Evolutionary conservation across 1,284 basidiomycete genomes (phyloP).

Genomic region (Ganoderma lingzhi): DNA sequence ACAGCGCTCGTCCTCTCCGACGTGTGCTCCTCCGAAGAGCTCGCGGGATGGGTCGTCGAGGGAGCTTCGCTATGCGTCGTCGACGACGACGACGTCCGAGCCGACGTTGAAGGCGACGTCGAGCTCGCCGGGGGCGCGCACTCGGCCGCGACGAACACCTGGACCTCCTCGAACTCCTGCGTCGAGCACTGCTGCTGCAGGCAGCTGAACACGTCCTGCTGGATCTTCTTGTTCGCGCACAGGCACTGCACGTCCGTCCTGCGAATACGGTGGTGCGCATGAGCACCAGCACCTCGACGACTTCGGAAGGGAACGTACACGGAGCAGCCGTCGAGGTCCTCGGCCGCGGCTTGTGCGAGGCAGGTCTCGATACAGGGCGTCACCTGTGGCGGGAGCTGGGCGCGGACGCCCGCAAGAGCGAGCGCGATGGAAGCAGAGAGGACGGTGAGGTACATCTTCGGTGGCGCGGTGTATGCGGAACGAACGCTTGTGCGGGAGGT

Average conservation of each 20-base stretch:
- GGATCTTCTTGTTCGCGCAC: slow-evolving; percentile 10
- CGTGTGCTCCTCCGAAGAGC: not conserved
- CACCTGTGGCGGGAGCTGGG: not conserved
- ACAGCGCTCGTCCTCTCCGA: not conserved
- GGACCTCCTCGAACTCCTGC: not conserved
- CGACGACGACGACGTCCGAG: too few species aligned
- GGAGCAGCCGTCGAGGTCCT: slow-evolving; percentile 1
- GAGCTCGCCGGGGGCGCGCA: not conserved
- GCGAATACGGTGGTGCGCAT: not conserved
- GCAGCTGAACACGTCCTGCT: slow-evolving; percentile 4
- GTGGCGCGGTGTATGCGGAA: not conserved
- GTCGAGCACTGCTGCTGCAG: slow-evolving; percentile 8
- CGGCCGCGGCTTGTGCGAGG: not conserved
- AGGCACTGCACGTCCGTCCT: slow-evolving; percentile 8
- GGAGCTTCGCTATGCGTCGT: not conserved
- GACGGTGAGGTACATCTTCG: not conserved
- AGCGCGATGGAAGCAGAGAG: not conserved
- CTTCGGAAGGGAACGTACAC: not conserved
- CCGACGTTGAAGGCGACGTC: not conserved
- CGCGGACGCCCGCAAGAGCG: not conserved
- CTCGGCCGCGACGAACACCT: slow-evolving; percentile 3
- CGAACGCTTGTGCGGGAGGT: not conserved
- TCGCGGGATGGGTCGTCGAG: not conserved
- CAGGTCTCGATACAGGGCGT: slow-evolving; percentile 5
- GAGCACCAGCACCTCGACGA: too few species aligned